These are phyloP conservation scores for Guillardia theta DNA, from an alignment of 78 protist species.

Conservation along the genomic window DNA sequence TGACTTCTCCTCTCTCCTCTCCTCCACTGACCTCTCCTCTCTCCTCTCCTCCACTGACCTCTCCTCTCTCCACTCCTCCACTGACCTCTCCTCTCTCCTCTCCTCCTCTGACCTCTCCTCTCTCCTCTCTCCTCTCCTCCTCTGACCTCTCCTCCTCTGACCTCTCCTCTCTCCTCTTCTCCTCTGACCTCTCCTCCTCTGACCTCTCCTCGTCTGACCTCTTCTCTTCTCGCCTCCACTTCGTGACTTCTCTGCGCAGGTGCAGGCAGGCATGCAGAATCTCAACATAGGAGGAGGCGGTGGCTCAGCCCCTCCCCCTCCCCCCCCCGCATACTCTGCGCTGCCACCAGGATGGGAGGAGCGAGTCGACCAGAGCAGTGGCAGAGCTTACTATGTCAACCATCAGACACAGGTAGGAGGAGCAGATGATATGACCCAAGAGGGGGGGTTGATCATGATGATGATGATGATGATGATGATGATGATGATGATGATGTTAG, in stretches of 20 bases:
- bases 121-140: background rate
- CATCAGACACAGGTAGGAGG: background rate
- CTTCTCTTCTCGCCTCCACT: background rate
- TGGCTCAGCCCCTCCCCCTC: too few relatives aligned
- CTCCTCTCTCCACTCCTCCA: background rate
- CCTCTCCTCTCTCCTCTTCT: background rate
- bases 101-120: background rate
- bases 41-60: background rate
- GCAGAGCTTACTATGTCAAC: background rate
- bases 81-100: background rate
- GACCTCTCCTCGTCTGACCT: background rate
- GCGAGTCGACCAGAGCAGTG: background rate
- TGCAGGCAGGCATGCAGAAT: background rate
- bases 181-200: background rate
- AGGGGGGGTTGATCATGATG: background rate
- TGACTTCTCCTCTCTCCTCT: background rate
- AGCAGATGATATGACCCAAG: background rate
- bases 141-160: background rate
- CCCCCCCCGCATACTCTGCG: background rate
- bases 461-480: background rate
- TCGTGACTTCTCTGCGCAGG: background rate
- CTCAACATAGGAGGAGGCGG: too few relatives aligned
- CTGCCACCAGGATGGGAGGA: background rate
- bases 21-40: background rate
- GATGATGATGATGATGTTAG: background rate